Percentiles rank a stretch among this genome's conserved stretches.
phyloP scores from a whole-genome alignment of 2,329 filamentous ascomycete genomes.

The Keithomyces neogunnii region DNA sequence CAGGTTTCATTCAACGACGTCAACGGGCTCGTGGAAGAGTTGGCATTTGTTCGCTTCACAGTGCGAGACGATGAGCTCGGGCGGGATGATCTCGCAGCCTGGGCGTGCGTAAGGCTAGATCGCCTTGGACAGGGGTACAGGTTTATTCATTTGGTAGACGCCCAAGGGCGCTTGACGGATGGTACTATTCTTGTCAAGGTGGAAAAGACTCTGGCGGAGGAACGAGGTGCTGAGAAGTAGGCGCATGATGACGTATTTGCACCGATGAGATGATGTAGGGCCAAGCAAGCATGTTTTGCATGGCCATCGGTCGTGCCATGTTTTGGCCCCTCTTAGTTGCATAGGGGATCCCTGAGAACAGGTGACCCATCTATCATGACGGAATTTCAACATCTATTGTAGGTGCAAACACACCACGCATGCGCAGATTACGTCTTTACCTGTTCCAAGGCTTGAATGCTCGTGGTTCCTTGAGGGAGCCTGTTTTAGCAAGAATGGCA shows the following conservation, averaged over 20 bases:
- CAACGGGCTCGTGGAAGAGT: slow-evolving; percentile 52
- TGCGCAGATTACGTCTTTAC: too few species aligned
- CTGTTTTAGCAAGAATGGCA: too few species aligned
- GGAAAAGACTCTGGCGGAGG: slow-evolving; percentile 43
- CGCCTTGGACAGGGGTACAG: slow-evolving; percentile 67
- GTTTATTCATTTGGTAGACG: slow-evolving; percentile 68
- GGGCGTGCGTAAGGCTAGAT: slow-evolving; percentile 83
- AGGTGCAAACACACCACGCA: too few species aligned
- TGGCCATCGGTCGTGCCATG: too few species aligned
- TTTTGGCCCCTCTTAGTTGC: too few species aligned
- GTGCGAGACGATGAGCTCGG: slow-evolving; percentile 80
- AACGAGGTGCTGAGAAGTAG: not conserved
- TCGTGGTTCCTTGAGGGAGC: too few species aligned
- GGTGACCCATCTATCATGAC: too few species aligned
- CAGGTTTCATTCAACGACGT: slow-evolving; percentile 47
- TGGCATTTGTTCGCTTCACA: slow-evolving; percentile 74
- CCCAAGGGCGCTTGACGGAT: slow-evolving; percentile 53
- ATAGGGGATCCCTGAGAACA: too few species aligned
- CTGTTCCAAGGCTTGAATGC: too few species aligned
- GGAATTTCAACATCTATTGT: too few species aligned
- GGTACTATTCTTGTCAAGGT: slow-evolving; percentile 70
- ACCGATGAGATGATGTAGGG: not conserved
- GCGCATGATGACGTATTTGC: not conserved
- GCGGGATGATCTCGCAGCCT: slow-evolving; percentile 71
- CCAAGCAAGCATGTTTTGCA: not conserved